phyloP scores from a whole-genome alignment of 129 eudicot species.

The Helichrysum umbraculigerum region DNA sequence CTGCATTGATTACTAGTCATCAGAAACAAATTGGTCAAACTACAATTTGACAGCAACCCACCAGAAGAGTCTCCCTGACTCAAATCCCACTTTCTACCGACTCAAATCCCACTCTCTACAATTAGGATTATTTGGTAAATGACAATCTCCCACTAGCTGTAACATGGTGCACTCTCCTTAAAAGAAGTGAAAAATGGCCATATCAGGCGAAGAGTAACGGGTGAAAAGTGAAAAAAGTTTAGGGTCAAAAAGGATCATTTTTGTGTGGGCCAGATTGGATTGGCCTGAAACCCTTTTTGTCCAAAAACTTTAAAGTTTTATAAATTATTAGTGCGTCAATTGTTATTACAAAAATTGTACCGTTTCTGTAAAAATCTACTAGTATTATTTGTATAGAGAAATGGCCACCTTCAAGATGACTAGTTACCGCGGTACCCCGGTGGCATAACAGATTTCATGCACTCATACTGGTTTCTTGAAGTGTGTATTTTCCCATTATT shows the following conservation, averaged over 20 bases:
- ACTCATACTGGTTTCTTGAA: neutral
- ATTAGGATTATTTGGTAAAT: slow-evolving; percentile 2
- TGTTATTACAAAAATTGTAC: neutral
- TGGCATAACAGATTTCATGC: neutral
- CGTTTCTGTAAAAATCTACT: neutral
- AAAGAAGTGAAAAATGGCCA: neutral
- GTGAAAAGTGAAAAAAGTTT: neutral
- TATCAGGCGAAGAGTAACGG: neutral
- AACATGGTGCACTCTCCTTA: neutral
- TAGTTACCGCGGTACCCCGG: neutral
- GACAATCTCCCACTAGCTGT: neutral
- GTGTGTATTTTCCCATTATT: neutral
- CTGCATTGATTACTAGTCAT: slow-evolving; percentile 40
- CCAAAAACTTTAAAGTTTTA: neutral
- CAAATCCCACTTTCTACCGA: neutral
- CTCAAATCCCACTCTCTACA: neutral
- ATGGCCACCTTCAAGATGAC: neutral
- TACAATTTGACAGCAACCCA: neutral
- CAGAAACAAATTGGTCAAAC: slow-evolving; percentile 22
- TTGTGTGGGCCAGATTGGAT: neutral
- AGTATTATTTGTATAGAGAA: neutral
- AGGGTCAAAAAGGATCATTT: neutral
- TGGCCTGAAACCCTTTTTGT: neutral
- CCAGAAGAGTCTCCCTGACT: neutral
- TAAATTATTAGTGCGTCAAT: neutral